Percentiles rank a stretch among this genome's conserved stretches.
These are phyloP conservation scores for Hibiscus tridactylites DNA, from an alignment of 345 rosid genomes.

Conservation along the genomic window DNA sequence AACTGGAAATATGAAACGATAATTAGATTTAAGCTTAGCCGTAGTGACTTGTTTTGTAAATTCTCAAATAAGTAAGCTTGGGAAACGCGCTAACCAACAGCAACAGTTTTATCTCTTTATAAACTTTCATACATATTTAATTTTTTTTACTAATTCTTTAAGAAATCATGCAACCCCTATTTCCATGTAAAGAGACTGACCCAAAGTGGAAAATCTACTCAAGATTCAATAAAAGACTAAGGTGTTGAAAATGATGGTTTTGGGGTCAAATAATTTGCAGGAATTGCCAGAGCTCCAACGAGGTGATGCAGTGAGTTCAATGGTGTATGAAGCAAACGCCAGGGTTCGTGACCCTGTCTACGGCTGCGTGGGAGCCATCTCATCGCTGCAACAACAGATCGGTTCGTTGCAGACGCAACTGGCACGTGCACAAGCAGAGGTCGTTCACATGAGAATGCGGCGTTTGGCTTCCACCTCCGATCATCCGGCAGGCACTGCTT, in stretches of 20 bases:
- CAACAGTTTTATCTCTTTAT: neutral
- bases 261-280: conserved; percentile 19
- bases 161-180: neutral
- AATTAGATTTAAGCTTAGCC: neutral
- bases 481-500: conserved; percentile 4
- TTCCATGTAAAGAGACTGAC: neutral
- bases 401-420: conserved; percentile 64
- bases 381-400: conserved; percentile 68
- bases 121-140: neutral
- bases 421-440: conserved; percentile 80
- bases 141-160: conserved; percentile 1
- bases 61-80: neutral
- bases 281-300: conserved; percentile 55
- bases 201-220: conserved; percentile 7
- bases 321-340: conserved; percentile 90
- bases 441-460: conserved; percentile 46
- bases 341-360: conserved; percentile 87
- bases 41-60: neutral
- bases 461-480: conserved; percentile 12
- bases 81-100: neutral
- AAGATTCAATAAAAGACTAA: neutral
- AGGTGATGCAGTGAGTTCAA: conserved; percentile 81
- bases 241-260: neutral
- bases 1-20: neutral
- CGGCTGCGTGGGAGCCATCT: conserved; percentile 82